Evolutionary conservation across 2,329 filamentous ascomycete species (phyloP).

Genomic region (Cyclaneusma minus): DNA sequence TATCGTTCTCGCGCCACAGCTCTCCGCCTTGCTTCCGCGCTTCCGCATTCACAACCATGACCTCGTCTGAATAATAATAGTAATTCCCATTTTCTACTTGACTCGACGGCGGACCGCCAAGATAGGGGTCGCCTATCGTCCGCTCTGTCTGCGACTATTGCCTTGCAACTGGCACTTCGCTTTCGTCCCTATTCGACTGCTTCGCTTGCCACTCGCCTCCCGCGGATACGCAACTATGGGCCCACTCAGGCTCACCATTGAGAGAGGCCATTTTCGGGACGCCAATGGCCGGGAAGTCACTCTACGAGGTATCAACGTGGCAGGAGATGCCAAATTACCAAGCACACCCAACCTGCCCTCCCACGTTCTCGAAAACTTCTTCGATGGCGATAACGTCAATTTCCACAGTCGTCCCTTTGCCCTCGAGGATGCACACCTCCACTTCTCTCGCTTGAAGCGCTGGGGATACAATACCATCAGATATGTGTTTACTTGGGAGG

Average conservation of each 20-base stretch:
- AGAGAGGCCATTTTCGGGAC: constrained; percentile 76
- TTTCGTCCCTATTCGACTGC: too few relatives aligned
- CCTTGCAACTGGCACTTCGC: too few relatives aligned
- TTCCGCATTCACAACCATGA: too few relatives aligned
- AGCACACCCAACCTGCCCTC: constrained; percentile 69
- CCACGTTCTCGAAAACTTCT: constrained; percentile 65
- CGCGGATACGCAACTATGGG: too few relatives aligned
- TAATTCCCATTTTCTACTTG: too few relatives aligned
- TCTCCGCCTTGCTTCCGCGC: too few relatives aligned
- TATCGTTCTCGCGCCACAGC: too few relatives aligned
- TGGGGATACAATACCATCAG: constrained; percentile 94
- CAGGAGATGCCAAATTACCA: constrained; percentile 80
- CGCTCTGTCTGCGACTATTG: too few relatives aligned
- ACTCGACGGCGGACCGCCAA: too few relatives aligned
- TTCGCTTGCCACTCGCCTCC: too few relatives aligned
- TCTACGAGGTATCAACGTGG: constrained; percentile 85
- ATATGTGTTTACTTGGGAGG: constrained; percentile 98
- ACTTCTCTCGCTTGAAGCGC: constrained; percentile 73
- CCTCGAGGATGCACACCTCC: constrained; percentile 64
- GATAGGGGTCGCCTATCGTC: too few relatives aligned
- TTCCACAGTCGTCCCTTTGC: constrained; percentile 80
- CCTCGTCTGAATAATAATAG: too few relatives aligned
- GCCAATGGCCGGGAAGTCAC: constrained; percentile 68
- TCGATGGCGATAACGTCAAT: constrained; percentile 79
- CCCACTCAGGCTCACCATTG: constrained; percentile 63